Evolutionary conservation across 805 yeast genomes (phyloP), one percentile per base, ranked within the genome.

Genomic region (Hanseniaspora pseudoguilliermondii): DNA sequence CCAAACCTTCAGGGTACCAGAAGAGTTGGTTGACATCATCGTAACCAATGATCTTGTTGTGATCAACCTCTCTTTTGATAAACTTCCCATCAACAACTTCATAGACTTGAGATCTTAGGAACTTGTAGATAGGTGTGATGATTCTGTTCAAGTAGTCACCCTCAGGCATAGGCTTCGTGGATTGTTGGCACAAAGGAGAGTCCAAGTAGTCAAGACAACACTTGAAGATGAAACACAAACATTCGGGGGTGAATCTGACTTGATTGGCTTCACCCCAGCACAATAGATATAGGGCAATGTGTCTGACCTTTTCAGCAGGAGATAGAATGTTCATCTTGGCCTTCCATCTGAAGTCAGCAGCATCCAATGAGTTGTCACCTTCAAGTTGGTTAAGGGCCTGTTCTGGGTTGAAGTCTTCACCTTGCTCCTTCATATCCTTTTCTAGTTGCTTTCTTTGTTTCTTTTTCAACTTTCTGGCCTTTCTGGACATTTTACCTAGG

Each of bases 1-100:
- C 83, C 61, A 93, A 86, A 78, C 98, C 99, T 74, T 95, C 97
- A 49, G 97, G 97, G 73, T 95, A 93, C 99, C 99, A 93, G 74
- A 95, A 93, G 64, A 93, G 78, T 77, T 93, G 99, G 72, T 93
- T 93, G 59, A 93, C 95, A 76, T 93, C 99, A 75, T 93, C 99
- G 71, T 93, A 93, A 71, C 98, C 95, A 65, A 86, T 78, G 60
- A 86, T 74, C 61, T 81, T 74, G 72, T 83, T 83, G 71, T 86
- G 95, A 69, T 86, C 95, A 67, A 74, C 82, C 74, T 86, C 93
- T 73, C 95, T 83, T 70, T 85, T 85, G 59, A 85, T 83, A 63
- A 78, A 85, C 71, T 88, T 82, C 58, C 93, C 93, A 63, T 85
- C 88, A 60, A 79, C 78, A 62, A 84, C 79, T 71, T 85, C 93